Base-by-base conservation (phyloP, 2,329 filamentous ascomycete species). In the Verticillium zaregamsianum region DNA sequence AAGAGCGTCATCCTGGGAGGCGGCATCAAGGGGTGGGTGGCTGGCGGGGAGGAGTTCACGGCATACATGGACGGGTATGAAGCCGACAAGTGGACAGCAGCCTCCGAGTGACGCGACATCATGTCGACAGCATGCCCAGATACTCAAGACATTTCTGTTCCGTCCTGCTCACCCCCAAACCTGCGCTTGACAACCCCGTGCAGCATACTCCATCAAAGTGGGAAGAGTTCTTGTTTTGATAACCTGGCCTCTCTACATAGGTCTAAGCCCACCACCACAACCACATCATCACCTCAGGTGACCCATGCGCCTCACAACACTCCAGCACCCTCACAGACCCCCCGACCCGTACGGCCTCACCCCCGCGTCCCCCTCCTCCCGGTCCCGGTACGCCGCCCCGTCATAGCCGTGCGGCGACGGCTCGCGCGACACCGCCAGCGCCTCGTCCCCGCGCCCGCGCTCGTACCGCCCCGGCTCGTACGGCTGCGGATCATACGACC, bases 21-120 rank as follows among this genome's bases (percentile, higher is more conserved):
- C 0, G 84, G 84, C 0, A 82, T 86, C 66, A 82, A 82, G 57
- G 82, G 82, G 3, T 87, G 83, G 84, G 81, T 70, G 5, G 72
- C 64, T 0, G 79, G 76, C 0, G 82, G 83, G 1, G 66, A 65
- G 0, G 78, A 84, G 56, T 86, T 78, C 68, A 73, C 77, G 0
- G 67, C 75, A 25, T 72, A 71, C 65, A 81, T 86, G 76, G 77
- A 82, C 37, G 82, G 73, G 52, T 84, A 80, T 62, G 75, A 79
- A 25, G 45, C 45, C 2, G 45, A 8, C 1, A 49, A 49, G 45
- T 49, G 45, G 45, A 14, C 20, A 9, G 20, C 12, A 5, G 17
- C 20, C 20, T 23, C 45, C 8, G 45, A 49, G 45, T 49, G 20
- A 49, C 8, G 8, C 20, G 5, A 4, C 28, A 28, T 5, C 25